Evolutionary conservation across 1,139 yeast genomes (phyloP), one percentile per base, ranked within the genome.

Genomic region (Suhomyces bokatorum): DNA sequence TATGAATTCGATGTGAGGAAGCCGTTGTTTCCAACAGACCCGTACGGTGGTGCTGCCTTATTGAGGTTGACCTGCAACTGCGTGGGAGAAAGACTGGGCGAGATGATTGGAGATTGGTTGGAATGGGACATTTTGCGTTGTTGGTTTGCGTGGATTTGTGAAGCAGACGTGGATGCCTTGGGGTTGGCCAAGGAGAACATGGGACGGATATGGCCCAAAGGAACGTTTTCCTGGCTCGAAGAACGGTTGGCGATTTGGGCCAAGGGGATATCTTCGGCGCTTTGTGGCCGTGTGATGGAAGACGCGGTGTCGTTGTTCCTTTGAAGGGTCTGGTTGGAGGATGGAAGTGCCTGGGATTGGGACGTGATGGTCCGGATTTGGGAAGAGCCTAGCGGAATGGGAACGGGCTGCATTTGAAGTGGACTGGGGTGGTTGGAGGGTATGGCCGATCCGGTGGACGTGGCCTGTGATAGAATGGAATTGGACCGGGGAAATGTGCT

Each of bases 341-440:
- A n/a, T 36, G 32, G 44, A 28, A 17, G 28, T 24, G 9, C 22
- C 29, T 26, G 37, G 27, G 40, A 37, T 17, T 37, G 40, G 8
- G 35, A 35, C 24, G 40, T 30, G 8, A 31, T 37, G 17, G 16
- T 20, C n/a, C 28, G 15, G 9, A 16, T 30, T 22, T 37, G 35
- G 5, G 33, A 13, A 28, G 17, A 6, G 26, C 39, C 34, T 20
- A 6, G 28, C 13, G 36, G 40, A 16, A 32, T 13, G n/a, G 34
- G 13, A 5, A 39, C 28, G 13, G 38, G 37, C 13, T 33, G 28
- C 17, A 39, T 22, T 28, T 33, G 38, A 1, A 22, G 8, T 8
- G 33, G 16, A 20, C 29, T 22, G 22, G 39, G 12, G 10, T 32
- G 34, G 30, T 28, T 28, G 32, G 32, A 30, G 10, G 15, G 15